Percentiles rank a stretch among this genome's conserved stretches.
phyloP scores from a whole-genome alignment of 2,329 filamentous ascomycete genomes.

The Phialophora tarda region DNA sequence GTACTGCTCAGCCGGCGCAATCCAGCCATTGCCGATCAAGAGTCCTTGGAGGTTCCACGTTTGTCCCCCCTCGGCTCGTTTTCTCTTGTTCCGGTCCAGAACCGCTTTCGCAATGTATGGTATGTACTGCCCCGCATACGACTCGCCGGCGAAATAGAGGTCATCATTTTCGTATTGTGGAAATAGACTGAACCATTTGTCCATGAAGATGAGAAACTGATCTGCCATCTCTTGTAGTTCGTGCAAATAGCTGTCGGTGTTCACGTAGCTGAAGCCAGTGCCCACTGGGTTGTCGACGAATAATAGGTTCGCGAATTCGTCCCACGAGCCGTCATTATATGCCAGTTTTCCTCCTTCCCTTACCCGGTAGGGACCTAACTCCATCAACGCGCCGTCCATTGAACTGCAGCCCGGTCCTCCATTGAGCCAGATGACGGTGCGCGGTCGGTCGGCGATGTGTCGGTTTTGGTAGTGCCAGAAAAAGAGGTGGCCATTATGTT shows the following conservation, averaged over 20 bases:
- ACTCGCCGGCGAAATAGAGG: constrained; percentile 93
- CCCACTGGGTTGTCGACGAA: constrained; percentile 98
- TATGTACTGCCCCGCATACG: constrained; percentile 95
- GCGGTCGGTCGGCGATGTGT: constrained; percentile 88
- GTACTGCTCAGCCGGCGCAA: constrained; percentile 88
- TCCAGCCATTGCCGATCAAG: constrained; percentile 97
- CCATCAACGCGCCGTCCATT: constrained; percentile 95
- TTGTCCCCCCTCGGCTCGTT: constrained; percentile 45
- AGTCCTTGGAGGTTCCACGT: constrained; percentile 83
- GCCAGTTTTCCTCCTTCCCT: constrained; percentile 72
- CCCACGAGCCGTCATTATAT: constrained; percentile 95
- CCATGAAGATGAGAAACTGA: constrained; percentile 85
- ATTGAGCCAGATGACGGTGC: constrained; percentile 96
- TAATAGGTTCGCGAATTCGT: constrained; percentile 94
- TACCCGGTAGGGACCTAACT: constrained; percentile 90
- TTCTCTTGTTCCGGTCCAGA: constrained; percentile 77
- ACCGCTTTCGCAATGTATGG: constrained; percentile 95
- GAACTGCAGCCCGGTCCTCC: constrained; percentile 97
- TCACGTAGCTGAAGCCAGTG: constrained; percentile 93
- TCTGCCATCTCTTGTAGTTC: constrained; percentile 88
- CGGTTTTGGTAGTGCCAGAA: constrained; percentile 98
- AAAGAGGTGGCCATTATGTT: constrained; percentile 91
- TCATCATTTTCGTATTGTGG: constrained; percentile 91
- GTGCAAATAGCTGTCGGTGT: constrained; percentile 82
- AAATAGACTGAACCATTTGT: constrained; percentile 89